Evolutionary conservation across 179 eudicot genomes (phyloP), one percentile per base, ranked within the genome.

Genomic region (Beta lomatogona): DNA sequence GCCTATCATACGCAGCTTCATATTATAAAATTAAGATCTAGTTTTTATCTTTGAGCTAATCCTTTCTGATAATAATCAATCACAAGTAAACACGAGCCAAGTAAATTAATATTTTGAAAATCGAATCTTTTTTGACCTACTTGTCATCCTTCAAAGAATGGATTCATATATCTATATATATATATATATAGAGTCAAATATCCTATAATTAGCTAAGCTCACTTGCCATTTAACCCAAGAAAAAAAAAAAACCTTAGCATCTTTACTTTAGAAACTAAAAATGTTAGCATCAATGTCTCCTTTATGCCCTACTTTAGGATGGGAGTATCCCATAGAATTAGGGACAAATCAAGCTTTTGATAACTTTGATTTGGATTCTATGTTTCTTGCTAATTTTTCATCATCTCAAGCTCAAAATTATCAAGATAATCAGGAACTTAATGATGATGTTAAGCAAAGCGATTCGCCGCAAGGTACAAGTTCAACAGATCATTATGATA

Each of bases 271-370:
- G 22, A 58, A 58, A 58, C 22, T 19, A 13, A 58, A 58, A 58
- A 82, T 82, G 85, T 82, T 82, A 69, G 85, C 82, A 48, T 48
- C 52, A 53, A 64, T 78, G 73, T 73, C 79, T 72, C 82, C 82
- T 52, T 8, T 78, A 0, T 82, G 68, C 28, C 79, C 78, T 22
- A 64, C 6, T 65, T 78, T 73, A 71, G 85, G 55, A 11, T 78
- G 85, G 82, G 85, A 82, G 41, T 72, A 78, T 19, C 78, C 85
- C 61, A 31, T 82, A 68, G 77, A 71, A 28, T 18, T 82, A 70
- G 84, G 76, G 50, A 44, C 75, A 44, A n/a, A 76, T 18, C 77
- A 77, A 70, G 22, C 63, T 12, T 69, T 82, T 59, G 77, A 82
- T 59, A 13, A 69, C 16, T 76, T 72, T 45, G 69, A 78, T 58